Evolutionary conservation across 2,329 filamentous ascomycete genomes (phyloP), one percentile per base, ranked within the genome.

Genomic region (Nemania serpens): DNA sequence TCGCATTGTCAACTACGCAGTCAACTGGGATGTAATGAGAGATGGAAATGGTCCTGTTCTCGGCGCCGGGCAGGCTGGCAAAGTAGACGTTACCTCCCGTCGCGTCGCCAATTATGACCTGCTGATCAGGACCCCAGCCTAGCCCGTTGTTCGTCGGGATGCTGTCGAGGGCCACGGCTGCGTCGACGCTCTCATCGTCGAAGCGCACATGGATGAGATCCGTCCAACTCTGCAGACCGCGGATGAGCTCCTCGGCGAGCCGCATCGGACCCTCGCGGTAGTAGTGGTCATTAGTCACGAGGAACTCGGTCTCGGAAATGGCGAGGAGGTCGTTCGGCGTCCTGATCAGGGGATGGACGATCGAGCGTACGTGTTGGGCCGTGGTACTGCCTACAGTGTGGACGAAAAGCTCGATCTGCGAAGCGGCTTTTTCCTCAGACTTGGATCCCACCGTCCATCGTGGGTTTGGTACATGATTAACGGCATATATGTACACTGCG

Each of bases 291-390:
- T 88, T 88, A 0, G 84, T 87, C 5, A 87, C 80, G 51, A 84
- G 82, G 69, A 88, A 79, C 0, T 80, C 79, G 12, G 67, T 74
- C 0, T 81, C 77, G 0, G 75, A 80, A 3, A 73, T 67, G 1
- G 80, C 83, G 5, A 81, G 71, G 12, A 88, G 72, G 62, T 88
- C 86, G 62, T 88, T 88, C 1, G 86, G 85, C 0, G 84, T 87
- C 10, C 68, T 70, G 48, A 88, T 79, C 36, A 85, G 65, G 0
- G 82, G 78, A 67, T 88, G 78, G 41, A 72, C 74, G 36, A 88
- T 75, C 0, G 84, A 81, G 13, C 84, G 82, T 5, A 88, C 54
- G 65, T 87, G 81, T 2, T 64, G 74, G 9, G 75, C 75, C 0
- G 73, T 73, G 0, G 71, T 62, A 0, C 80, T 76, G 9, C 79